These are phyloP conservation scores for Hsuehochloa calcarea DNA, from an alignment of 176 grass and related monocot species.

Conservation along the genomic window DNA sequence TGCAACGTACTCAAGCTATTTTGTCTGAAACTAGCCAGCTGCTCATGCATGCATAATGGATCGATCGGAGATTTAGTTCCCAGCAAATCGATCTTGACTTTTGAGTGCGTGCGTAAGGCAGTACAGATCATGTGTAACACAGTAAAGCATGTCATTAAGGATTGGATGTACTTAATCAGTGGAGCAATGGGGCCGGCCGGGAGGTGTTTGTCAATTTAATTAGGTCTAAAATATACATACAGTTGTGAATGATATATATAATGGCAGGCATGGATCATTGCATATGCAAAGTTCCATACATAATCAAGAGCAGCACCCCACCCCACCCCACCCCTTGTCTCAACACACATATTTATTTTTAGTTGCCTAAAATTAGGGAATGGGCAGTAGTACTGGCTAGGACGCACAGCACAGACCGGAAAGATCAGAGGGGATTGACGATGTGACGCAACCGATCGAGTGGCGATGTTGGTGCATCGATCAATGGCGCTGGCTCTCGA, in stretches of 20 bases:
- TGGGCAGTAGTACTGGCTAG: too few relatives aligned
- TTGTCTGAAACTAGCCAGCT: neutral
- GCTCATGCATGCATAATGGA: neutral
- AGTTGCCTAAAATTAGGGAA: too few relatives aligned
- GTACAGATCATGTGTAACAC: neutral
- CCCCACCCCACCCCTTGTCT: too few relatives aligned
- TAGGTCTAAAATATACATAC: neutral
- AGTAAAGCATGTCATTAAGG: neutral
- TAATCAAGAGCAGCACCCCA: neutral
- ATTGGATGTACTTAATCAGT: neutral
- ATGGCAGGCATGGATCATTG: slow-evolving; percentile 21
- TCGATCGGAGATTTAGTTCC: neutral
- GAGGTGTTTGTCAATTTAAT: neutral
- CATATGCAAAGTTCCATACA: slow-evolving; percentile 3
- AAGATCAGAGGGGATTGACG: too few relatives aligned
- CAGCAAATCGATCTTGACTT: neutral
- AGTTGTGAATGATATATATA: neutral
- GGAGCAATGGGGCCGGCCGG: too few relatives aligned
- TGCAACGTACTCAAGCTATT: neutral
- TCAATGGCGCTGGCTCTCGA: neutral
- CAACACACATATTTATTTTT: too few relatives aligned
- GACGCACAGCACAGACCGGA: too few relatives aligned
- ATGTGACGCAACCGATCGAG: neutral
- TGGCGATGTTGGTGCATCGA: neutral
- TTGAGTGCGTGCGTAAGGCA: neutral